Conservation (phyloP, 2,329 filamentous ascomycete species). For the Corniculantispora saksenae region DNA sequence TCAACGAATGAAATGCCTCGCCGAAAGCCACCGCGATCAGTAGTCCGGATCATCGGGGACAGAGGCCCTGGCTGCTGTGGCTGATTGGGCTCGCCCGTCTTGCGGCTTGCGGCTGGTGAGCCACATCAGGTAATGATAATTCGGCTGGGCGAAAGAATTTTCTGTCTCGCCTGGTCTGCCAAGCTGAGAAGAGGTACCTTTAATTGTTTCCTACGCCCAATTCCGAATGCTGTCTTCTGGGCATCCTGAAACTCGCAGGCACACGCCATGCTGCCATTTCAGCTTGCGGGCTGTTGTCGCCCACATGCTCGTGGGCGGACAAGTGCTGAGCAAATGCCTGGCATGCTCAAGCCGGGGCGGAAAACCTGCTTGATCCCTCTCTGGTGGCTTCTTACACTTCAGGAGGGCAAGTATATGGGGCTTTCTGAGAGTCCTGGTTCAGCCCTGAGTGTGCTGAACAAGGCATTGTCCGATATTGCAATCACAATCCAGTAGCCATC, state of each 20-base stretch:
- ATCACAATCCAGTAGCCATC: not conserved
- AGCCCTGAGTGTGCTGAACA: not conserved
- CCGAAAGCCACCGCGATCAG: slow-evolving; percentile 11
- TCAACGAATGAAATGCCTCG: slow-evolving; percentile 7
- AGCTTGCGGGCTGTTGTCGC: too few species aligned
- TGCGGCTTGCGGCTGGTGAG: not conserved
- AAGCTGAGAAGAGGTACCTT: not conserved
- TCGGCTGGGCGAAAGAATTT: not conserved
- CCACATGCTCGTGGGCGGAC: too few species aligned
- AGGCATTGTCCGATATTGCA: not conserved
- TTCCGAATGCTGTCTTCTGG: too few species aligned
- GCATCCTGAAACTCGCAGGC: too few species aligned
- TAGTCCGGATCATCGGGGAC: slow-evolving; percentile 16
- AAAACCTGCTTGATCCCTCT: too few species aligned
- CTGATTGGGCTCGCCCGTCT: slow-evolving; percentile 3
- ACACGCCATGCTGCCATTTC: too few species aligned
- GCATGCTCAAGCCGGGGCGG: too few species aligned
- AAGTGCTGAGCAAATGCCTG: too few species aligned
- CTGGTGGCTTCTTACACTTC: not conserved
- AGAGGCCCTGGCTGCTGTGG: slow-evolving; percentile 5
- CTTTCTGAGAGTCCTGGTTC: too few species aligned
- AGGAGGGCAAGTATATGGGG: not conserved
- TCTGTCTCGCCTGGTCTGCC: not conserved
- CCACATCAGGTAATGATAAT: slow-evolving; percentile 14
- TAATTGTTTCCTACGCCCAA: too few species aligned